phyloP scores from a whole-genome alignment of 2,329 filamentous ascomycete species.

The Venturiaceae sp. region DNA sequence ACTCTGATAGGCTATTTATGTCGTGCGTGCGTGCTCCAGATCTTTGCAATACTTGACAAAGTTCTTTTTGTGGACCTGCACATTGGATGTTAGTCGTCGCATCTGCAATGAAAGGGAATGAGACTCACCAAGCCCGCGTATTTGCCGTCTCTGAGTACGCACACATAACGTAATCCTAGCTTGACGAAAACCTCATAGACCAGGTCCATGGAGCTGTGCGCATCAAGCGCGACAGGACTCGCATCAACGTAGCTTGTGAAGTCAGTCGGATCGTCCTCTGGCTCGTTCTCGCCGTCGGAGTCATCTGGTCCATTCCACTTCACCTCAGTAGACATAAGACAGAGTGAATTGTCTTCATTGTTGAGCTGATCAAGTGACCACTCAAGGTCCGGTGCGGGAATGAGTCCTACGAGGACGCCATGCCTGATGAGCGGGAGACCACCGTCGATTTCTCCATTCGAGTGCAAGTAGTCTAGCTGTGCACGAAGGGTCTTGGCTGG shows the following conservation, averaged over 20 bases:
- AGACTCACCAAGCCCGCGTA: conserved; percentile 75
- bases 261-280: conserved; percentile 62
- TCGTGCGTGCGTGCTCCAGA: conserved; percentile 40
- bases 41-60: conserved; percentile 94
- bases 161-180: conserved; percentile 84
- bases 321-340: conserved; percentile 67
- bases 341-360: conserved; percentile 63
- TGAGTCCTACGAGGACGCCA: conserved; percentile 74
- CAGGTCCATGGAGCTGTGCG: conserved; percentile 82
- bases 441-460: conserved; percentile 82
- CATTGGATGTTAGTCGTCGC: neutral
- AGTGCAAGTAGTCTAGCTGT: conserved; percentile 74
- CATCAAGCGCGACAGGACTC: conserved; percentile 81
- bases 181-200: conserved; percentile 97
- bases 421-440: conserved; percentile 79
- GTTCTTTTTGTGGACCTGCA: conserved; percentile 87
- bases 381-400: conserved; percentile 88
- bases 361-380: conserved; percentile 79
- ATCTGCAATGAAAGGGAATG: too few relatives aligned
- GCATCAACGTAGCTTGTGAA: conserved; percentile 90
- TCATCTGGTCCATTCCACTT: conserved; percentile 35
- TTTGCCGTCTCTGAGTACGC: conserved; percentile 72
- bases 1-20: too few relatives aligned
- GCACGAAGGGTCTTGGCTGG: conserved; percentile 64
- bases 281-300: conserved; percentile 31